Base-by-base conservation (phyloP, 306 rosid genomes). In the Prunus davidiana region DNA sequence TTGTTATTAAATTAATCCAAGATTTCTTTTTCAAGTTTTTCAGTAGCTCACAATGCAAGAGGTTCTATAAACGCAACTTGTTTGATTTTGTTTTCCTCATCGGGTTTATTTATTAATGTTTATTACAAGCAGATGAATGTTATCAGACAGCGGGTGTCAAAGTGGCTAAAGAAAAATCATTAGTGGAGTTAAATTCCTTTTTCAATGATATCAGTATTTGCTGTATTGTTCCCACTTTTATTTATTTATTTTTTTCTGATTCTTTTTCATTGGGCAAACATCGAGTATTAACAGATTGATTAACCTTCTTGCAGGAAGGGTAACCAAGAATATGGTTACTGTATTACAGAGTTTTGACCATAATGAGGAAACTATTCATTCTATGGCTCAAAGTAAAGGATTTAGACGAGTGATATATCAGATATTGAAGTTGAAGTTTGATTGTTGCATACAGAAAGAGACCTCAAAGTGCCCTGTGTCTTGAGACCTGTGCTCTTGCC, bases 141-240 rank as follows among this genome's bases (percentile, higher is more conserved):
- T 34, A 34, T 34, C 38, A 34, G 38, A 34, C 38, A 34, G 38
- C 2, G 38, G 38, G 8, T 34, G 38, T 34, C 38, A 34, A 34
- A 34, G 38, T 34, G 38, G 38, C 38, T 34, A 34, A 34, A 34
- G 38, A 34, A 34, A 34, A 34, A 2, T 34, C 38, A 34, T 34
- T 34, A 34, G 38, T 34, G 38, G 38, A 34, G 38, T 34, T 34
- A 34, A 34, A 34, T 34, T 34, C 38, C 38, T 34, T 34, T 84
- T 89, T 93, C 69, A 73, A 78, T 75, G 64, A 84, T 64, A 85
- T 87, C 77, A 82, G 89, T 93, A 95, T 89, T 79, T 1, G 20
- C 50, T 68, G 18, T 50, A 28, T 75, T 75, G 67, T 34, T 34
- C 38, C 7, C 7, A 34, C 38, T 34, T 5, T 7, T 1, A 56